Percentiles rank a stretch among this genome's conserved stretches.
Evolutionary conservation across 2,329 filamentous ascomycete genomes (phyloP).

Genomic region (Penicillium crustosum): DNA sequence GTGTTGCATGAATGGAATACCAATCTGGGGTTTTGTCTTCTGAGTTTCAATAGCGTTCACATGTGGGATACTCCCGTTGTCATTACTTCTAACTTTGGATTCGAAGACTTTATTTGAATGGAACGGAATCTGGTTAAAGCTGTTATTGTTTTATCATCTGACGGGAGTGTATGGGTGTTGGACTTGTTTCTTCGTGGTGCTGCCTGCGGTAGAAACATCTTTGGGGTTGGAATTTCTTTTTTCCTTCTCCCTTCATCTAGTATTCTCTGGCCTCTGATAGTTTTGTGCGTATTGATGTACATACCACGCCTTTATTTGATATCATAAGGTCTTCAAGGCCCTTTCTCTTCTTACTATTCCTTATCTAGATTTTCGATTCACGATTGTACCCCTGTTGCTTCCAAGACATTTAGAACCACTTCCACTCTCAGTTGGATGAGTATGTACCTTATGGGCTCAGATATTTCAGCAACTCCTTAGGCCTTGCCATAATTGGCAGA

Average conservation of each 20-base stretch:
- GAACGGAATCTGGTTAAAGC: slow-evolving; percentile 7
- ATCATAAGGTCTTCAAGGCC: background rate
- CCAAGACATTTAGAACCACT: background rate
- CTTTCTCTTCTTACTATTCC: background rate
- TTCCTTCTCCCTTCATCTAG: background rate
- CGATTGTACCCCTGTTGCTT: background rate
- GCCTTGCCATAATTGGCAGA: background rate
- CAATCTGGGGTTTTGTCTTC: slow-evolving; percentile 3
- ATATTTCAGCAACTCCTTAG: background rate
- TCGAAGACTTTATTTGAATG: slow-evolving; percentile 14
- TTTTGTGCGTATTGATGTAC: slow-evolving; percentile 7
- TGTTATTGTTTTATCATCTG: slow-evolving; percentile 8
- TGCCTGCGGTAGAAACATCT: slow-evolving; percentile 2
- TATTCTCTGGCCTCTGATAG: background rate
- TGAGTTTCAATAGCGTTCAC: slow-evolving; percentile 14
- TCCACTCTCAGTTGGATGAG: background rate
- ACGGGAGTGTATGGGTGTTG: slow-evolving; percentile 6
- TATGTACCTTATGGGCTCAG: background rate
- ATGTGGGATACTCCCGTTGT: slow-evolving; percentile 13
- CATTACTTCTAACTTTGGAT: slow-evolving; percentile 10
- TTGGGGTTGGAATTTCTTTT: background rate
- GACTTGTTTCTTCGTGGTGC: background rate
- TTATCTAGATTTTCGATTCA: background rate
- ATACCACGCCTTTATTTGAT: slow-evolving; percentile 8
- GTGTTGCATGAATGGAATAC: slow-evolving; percentile 10